Conservation (phyloP, 1,284 basidiomycete genomes). For the Apiotrichum sp. region DNA sequence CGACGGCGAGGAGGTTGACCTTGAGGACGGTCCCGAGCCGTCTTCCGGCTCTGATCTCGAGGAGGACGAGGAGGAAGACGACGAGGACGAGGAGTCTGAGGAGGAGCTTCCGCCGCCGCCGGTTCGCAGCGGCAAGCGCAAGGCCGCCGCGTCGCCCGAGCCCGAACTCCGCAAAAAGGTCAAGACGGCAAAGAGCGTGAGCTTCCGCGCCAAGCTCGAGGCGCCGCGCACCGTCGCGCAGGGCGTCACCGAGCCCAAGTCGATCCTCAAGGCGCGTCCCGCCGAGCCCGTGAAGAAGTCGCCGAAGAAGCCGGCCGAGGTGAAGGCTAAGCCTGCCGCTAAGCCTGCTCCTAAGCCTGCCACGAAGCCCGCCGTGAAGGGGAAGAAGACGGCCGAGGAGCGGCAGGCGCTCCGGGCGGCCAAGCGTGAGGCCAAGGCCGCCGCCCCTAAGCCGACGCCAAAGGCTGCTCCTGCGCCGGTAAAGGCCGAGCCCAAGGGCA, state of each 20-base stretch:
- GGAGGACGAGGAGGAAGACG: conserved; percentile 34
- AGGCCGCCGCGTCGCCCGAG: conserved; percentile 16
- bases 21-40: conserved; percentile 41
- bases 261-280: conserved; percentile 13
- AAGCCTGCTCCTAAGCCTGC: conserved; percentile 14
- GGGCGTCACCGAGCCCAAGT: conserved; percentile 8
- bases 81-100: conserved; percentile 30
- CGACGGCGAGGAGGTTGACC: conserved; percentile 42
- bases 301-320: conserved; percentile 12
- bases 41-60: conserved; percentile 32
- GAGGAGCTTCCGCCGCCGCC: conserved; percentile 18
- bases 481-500: background rate
- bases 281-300: background rate
- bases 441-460: background rate
- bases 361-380: conserved; percentile 6
- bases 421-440: background rate
- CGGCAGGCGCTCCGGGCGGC: conserved; percentile 2
- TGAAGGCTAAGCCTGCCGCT: conserved; percentile 2
- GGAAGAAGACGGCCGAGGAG: conserved; percentile 14
- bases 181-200: conserved; percentile 26
- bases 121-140: conserved; percentile 14
- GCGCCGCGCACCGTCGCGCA: conserved; percentile 15
- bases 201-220: conserved; percentile 24
- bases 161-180: conserved; percentile 15
- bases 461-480: background rate